Evolutionary conservation across 2,329 filamentous ascomycete genomes (phyloP).

Genomic region (Epicoccum sorghinum): DNA sequence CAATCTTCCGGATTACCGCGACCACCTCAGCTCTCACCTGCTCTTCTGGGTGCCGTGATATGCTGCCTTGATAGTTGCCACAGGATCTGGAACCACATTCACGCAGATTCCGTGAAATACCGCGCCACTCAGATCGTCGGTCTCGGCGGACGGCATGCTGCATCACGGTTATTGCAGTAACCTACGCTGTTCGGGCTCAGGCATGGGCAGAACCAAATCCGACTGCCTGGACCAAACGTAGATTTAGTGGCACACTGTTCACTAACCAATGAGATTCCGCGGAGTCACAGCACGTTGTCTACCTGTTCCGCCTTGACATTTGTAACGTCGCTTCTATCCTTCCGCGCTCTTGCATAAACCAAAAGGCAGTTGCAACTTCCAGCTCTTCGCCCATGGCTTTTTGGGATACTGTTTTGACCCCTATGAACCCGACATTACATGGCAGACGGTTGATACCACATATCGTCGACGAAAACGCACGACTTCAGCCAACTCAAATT

Average conservation of each 20-base stretch:
- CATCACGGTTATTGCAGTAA: background rate
- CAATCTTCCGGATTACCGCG: no score
- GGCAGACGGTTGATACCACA: slow-evolving; percentile 32
- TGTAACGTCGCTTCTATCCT: slow-evolving; percentile 8
- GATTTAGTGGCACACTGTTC: background rate
- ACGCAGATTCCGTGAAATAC: background rate
- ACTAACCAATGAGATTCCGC: slow-evolving; percentile 3
- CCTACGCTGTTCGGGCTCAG: background rate
- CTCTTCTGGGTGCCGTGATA: no score
- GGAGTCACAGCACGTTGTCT: background rate
- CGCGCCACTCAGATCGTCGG: background rate
- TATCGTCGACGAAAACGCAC: slow-evolving; percentile 50
- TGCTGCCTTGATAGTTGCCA: no score
- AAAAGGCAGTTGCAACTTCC: background rate
- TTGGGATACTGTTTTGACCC: slow-evolving; percentile 37
- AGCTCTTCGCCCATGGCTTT: slow-evolving; percentile 29
- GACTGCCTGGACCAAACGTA: background rate
- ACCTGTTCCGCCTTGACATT: background rate
- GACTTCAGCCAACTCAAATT: slow-evolving; percentile 24
- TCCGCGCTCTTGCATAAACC: slow-evolving; percentile 2
- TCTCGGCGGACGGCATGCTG: background rate
- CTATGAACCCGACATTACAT: slow-evolving; percentile 20
- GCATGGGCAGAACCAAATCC: background rate
- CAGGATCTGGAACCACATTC: no score
- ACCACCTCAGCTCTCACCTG: no score